Conservation (phyloP, 768 basidiomycete genomes). For the Suillus tomentosus region DNA sequence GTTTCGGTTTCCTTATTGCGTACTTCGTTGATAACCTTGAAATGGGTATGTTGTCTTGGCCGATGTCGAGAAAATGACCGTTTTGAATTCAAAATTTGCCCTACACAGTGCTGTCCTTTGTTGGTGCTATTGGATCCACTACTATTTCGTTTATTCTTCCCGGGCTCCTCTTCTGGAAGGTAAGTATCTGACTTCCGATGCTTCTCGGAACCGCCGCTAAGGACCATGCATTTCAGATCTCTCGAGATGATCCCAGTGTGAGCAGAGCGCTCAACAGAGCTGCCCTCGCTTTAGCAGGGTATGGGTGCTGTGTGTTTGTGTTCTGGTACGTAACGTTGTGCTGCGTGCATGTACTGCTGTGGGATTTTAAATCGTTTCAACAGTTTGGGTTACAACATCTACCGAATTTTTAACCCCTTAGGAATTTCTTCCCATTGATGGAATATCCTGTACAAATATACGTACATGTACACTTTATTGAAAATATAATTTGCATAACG, state of each 20-base stretch:
- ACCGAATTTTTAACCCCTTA: conserved; percentile 51
- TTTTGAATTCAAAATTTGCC: conserved; percentile 20
- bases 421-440: not conserved
- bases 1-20: conserved; percentile 67
- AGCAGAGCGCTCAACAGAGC: conserved; percentile 58
- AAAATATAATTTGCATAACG: conserved; percentile 2
- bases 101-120: conserved; percentile 83
- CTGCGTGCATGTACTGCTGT: conserved; percentile 10
- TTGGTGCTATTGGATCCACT: conserved; percentile 95
- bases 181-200: conserved; percentile 31
- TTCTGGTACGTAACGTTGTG: conserved; percentile 74
- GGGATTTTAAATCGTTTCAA: not conserved
- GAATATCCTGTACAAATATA: too few species aligned
- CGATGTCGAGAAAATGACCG: not conserved
- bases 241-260: conserved; percentile 61
- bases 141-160: conserved; percentile 97
- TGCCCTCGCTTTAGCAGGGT: conserved; percentile 66
- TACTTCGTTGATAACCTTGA: conserved; percentile 79
- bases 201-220: conserved; percentile 12
- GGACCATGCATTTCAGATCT: conserved; percentile 49
- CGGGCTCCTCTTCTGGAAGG: conserved; percentile 93
- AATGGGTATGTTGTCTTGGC: conserved; percentile 53
- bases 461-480: conserved; percentile 3
- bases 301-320: conserved; percentile 78
- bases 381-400: conserved; percentile 82